Evolutionary conservation across 2,329 filamentous ascomycete species (phyloP).

Genomic region (Capronia americana): DNA sequence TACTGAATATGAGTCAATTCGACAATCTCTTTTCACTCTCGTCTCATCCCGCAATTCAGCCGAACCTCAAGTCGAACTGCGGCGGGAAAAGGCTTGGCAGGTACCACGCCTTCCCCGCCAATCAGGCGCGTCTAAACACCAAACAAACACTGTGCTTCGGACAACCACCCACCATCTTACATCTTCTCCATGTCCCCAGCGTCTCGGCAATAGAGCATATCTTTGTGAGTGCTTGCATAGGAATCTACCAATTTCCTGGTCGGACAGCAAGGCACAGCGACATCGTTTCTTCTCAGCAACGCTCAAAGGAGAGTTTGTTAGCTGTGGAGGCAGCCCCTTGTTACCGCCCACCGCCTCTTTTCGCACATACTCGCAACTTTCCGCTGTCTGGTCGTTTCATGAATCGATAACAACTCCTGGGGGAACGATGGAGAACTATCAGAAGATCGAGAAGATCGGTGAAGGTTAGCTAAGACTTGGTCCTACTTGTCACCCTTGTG

Average conservation of each 20-base stretch:
- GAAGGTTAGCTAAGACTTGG: constrained; percentile 70
- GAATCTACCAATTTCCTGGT: constrained; percentile 13
- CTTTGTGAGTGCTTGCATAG: not conserved
- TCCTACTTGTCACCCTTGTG: not conserved
- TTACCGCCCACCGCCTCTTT: not conserved
- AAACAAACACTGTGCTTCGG: constrained; percentile 26
- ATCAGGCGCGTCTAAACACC: constrained; percentile 27
- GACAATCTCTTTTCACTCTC: not conserved
- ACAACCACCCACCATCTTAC: constrained; percentile 10
- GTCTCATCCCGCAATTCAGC: constrained; percentile 16
- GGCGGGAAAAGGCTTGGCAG: constrained; percentile 25
- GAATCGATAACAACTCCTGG: constrained; percentile 8
- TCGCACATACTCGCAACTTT: not conserved
- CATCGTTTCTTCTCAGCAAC: not conserved
- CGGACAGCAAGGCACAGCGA: not conserved
- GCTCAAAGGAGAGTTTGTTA: not conserved
- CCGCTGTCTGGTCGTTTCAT: constrained; percentile 5
- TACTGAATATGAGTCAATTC: not conserved
- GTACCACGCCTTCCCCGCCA: constrained; percentile 16
- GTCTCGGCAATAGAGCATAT: not conserved
- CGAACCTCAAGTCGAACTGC: constrained; percentile 4
- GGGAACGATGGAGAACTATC: constrained; percentile 85
- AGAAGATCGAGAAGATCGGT: constrained; percentile 95
- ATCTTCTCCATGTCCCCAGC: constrained; percentile 5
- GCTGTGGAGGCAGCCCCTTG: constrained; percentile 8